phyloP scores from a whole-genome alignment of 2,329 filamentous ascomycete genomes.

The Phialemoniopsis sp. region DNA sequence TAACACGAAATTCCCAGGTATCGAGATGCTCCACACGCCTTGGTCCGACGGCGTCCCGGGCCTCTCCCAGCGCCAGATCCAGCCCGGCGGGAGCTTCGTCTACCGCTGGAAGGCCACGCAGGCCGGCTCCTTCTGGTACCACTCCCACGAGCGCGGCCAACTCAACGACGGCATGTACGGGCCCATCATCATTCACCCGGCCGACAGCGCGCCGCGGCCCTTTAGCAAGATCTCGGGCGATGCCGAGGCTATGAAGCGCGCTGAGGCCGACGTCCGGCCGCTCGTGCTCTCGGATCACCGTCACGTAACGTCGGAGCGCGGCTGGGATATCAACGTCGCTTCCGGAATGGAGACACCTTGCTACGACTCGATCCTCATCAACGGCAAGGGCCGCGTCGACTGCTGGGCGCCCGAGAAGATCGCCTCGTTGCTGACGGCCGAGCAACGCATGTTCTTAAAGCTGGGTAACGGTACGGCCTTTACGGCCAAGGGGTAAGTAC shows the following conservation, averaged over 20 bases:
- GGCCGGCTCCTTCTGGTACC: constrained; percentile 58
- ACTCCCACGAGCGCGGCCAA: constrained; percentile 51
- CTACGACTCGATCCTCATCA: constrained; percentile 57
- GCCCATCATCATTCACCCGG: constrained; percentile 44
- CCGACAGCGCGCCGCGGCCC: constrained; percentile 27
- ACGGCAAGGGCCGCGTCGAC: constrained; percentile 54
- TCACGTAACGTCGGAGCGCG: constrained; percentile 40
- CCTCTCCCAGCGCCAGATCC: constrained; percentile 47
- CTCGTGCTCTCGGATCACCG: constrained; percentile 54
- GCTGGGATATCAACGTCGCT: constrained; percentile 27
- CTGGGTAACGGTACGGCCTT: constrained; percentile 22
- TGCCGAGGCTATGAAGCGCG: constrained; percentile 36
- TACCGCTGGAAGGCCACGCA: constrained; percentile 53
- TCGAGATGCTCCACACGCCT: constrained; percentile 46
- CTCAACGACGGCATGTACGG: constrained; percentile 59
- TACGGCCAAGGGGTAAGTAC: constrained; percentile 34
- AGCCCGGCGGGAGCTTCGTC: constrained; percentile 39
- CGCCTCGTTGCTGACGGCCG: constrained; percentile 23
- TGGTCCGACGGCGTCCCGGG: constrained; percentile 60
- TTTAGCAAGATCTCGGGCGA: constrained; percentile 43
- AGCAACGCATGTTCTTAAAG: constrained; percentile 22
- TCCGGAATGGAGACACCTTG: constrained; percentile 47
- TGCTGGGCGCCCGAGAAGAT: constrained; percentile 44
- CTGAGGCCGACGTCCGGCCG: constrained; percentile 40
- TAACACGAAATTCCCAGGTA: constrained; percentile 19